Conservation (phyloP, 192 early-diverging fungal species). For the Kickxella alabastrina region DNA sequence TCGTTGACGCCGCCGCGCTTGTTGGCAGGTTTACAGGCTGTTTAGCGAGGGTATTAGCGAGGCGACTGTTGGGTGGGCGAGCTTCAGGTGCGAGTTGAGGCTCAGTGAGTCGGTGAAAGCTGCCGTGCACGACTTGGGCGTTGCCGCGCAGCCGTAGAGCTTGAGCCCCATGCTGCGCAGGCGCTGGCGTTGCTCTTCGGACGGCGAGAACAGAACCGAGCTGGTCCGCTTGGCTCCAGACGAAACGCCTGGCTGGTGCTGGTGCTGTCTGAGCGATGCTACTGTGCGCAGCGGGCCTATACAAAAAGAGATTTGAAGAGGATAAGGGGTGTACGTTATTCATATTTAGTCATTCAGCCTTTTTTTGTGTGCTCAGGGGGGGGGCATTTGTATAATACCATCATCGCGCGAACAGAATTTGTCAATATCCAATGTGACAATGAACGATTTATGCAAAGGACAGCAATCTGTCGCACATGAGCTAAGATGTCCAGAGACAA, state of each 20-base stretch:
- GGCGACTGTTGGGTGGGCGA: conserved; percentile 34
- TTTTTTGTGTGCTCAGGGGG: not conserved
- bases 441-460: not conserved
- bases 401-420: too few species aligned
- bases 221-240: conserved; percentile 41
- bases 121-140: conserved; percentile 27
- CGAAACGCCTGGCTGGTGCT: conserved; percentile 1
- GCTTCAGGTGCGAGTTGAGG: conserved; percentile 47
- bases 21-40: conserved; percentile 4
- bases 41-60: conserved; percentile 37
- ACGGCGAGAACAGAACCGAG: conserved; percentile 46
- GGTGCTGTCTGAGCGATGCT: not conserved
- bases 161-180: conserved; percentile 39
- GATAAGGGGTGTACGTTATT: not conserved
- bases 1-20: too few species aligned
- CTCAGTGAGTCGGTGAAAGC: conserved; percentile 37
- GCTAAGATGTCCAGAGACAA: too few species aligned
- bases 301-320: not conserved
- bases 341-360: not conserved
- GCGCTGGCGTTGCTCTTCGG: conserved; percentile 49
- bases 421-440: not conserved
- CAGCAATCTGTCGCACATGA: too few species aligned
- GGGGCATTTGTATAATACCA: too few species aligned
- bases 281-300: conserved; percentile 6
- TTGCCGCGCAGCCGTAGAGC: conserved; percentile 53